Base-by-base conservation (phyloP, 495 filamentous ascomycete species). In the Bacidia gigantensis region DNA sequence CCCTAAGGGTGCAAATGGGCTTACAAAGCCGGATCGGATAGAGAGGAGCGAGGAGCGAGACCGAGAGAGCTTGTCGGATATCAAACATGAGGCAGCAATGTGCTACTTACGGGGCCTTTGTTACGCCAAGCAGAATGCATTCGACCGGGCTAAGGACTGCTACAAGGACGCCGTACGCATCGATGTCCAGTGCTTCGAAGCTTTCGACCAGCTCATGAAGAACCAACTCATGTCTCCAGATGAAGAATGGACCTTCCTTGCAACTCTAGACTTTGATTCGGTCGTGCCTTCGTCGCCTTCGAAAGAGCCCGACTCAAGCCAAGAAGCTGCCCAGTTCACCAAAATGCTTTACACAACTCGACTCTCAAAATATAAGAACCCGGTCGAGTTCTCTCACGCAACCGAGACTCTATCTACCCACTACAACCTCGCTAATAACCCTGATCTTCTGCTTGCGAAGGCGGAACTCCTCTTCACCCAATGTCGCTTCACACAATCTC, bases 131-230 rank as follows among this genome's bases (percentile, higher is more conserved):
- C 87, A 94, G 67, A 99, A 97, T 66, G 86, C 89, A 12, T 97
- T 96, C 57, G 93, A 99, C 62, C 82, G 89, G 23, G 92, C 92
- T 32, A 95, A 95, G 60, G 89, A 96, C 60, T 96, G 93, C 68
- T 99, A 96, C 73, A 96, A 95, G 69, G 86, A 93, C 59, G 92
- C 92, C 5, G 86, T 97, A 40, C 76, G 86, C 45, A 96, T 99
- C 61, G 93, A 99, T 64, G 89, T 97, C 3, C 89, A 96, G 64
- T 99, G 92, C 65, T 97, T 93, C 61, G 92, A 99, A 64, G 92
- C 92, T 2, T 97, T 97, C 61, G 89, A 95, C 53, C 88, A 95
- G 65, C 75, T 99, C 46, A 95, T 96, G 84, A 89, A 89, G 70
- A 97, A 97, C 66, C 84, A 83, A 18, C 77, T 97, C 23, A 93